A percentile compares a stretch with the other conserved stretches of the same genome.
phyloP scores from a whole-genome alignment of 768 basidiomycete species.

The Suillus decipiens region DNA sequence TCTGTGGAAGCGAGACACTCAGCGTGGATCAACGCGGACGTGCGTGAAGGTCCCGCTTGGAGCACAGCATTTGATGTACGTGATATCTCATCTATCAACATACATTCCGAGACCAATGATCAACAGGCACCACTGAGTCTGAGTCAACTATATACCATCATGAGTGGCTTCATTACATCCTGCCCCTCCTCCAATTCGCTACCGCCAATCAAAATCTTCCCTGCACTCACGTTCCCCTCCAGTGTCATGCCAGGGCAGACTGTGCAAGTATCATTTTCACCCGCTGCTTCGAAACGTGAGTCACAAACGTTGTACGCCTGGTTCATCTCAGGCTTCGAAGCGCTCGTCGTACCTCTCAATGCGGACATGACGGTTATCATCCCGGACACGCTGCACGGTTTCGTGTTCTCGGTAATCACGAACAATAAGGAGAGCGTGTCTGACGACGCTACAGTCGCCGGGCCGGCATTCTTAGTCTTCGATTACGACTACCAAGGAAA shows the following conservation, averaged over 20 bases:
- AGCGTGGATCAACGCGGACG: slow-evolving; percentile 58
- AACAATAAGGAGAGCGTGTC: slow-evolving; percentile 37
- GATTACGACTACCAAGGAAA: slow-evolving; percentile 26
- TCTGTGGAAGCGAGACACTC: slow-evolving; percentile 64
- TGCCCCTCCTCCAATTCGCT: slow-evolving; percentile 57
- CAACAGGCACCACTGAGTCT: slow-evolving; percentile 41
- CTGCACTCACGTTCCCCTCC: slow-evolving; percentile 40
- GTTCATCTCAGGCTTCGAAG: slow-evolving; percentile 49
- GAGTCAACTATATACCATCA: slow-evolving; percentile 43
- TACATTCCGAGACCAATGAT: slow-evolving; percentile 28
- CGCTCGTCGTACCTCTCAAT: slow-evolving; percentile 41
- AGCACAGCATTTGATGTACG: slow-evolving; percentile 59
- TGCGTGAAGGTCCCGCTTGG: slow-evolving; percentile 53
- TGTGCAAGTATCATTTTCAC: slow-evolving; percentile 30
- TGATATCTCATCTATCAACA: slow-evolving; percentile 22
- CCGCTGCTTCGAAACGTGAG: background rate
- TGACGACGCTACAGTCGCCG: slow-evolving; percentile 56
- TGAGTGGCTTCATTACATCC: slow-evolving; percentile 46
- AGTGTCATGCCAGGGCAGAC: slow-evolving; percentile 28
- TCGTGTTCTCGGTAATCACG: slow-evolving; percentile 53
- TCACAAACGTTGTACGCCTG: slow-evolving; percentile 41
- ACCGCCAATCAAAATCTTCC: slow-evolving; percentile 52
- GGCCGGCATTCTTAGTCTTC: slow-evolving; percentile 51
- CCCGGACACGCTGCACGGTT: slow-evolving; percentile 47
- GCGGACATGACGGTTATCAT: slow-evolving; percentile 36